phyloP scores from a whole-genome alignment of 495 filamentous ascomycete genomes.

The Endocarpon pusillum region DNA sequence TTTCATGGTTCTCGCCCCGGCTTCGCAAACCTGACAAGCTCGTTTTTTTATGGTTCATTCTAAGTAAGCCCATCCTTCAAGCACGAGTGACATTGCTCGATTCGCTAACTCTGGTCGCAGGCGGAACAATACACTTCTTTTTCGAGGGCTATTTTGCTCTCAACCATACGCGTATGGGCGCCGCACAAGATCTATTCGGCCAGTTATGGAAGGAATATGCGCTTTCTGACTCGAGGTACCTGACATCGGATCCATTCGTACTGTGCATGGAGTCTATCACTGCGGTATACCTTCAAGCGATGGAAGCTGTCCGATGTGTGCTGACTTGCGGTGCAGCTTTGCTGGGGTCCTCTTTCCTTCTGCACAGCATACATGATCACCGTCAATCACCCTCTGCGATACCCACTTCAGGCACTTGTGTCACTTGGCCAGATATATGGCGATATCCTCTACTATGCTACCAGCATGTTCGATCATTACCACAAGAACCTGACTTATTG shows the following conservation, averaged over 20 bases:
- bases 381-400: conserved; percentile 39
- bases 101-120: conserved; percentile 22
- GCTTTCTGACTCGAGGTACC: conserved; percentile 65
- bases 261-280: conserved; percentile 75
- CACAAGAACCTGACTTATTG: conserved; percentile 41
- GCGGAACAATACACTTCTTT: conserved; percentile 52
- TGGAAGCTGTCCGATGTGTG: conserved; percentile 1
- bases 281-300: conserved; percentile 32
- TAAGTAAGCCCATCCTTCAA: conserved; percentile 27
- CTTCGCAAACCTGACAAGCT: conserved; percentile 32
- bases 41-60: conserved; percentile 50
- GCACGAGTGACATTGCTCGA: neutral
- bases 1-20: conserved; percentile 27
- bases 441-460: conserved; percentile 70
- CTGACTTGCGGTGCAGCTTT: conserved; percentile 24
- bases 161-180: conserved; percentile 43
- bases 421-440: conserved; percentile 76
- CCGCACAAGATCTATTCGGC: conserved; percentile 45
- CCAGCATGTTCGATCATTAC: conserved; percentile 51
- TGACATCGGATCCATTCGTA: conserved; percentile 64
- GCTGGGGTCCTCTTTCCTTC: conserved; percentile 74
- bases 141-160: conserved; percentile 76
- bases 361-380: conserved; percentile 43
- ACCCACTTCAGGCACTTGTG: conserved; percentile 54
- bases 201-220: conserved; percentile 87